Base-by-base conservation (phyloP, 495 filamentous ascomycete genomes). In the Penicillium simplicissimum region DNA sequence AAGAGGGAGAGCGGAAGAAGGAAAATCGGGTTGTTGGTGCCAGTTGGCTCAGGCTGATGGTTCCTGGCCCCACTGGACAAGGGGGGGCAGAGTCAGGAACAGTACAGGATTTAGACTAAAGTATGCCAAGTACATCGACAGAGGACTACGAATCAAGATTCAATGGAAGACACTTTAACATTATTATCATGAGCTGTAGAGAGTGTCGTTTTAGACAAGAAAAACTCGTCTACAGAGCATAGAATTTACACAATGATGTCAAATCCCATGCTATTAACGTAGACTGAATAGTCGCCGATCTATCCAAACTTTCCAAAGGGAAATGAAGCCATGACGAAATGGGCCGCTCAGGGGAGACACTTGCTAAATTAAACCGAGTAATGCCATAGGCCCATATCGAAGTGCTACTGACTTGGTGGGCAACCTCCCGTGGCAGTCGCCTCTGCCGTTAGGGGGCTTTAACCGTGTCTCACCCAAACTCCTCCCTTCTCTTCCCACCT, bases 371-470 rank as follows among this genome's bases (percentile, higher is more conserved):
- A 7, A 25, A 2, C 28, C 4, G 28, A 31, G 28, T 31, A 31
- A 31, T 31, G 28, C 28, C 28, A 6, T 31, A 31, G 28, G 28
- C 28, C 28, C 28, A 31, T 31, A 31, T 3, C 28, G n/a, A 28
- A 28, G 25, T 28, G 2, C 28, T 31, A 5, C 28, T 31, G 28
- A 31, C 28, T 31, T 31, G 28, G 57, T 57, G 62, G 58, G 53
- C 45, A 58, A 61, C 62, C 53, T 61, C 62, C 58, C 51, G 59
- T 59, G 34, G 34, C 56, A 28, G 57, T 57, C 52, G 64, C 60
- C 42, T 57, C 17, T 51, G 37, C 19, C n/a, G 40, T 42, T 42
- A 8, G 14, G 45, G 54, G 47, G 48, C 52, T 52, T 65, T 54
- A 23, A 42, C 40, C 9, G 40, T 42, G 42, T 45, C 42, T 45